Evolutionary conservation across 257 asterid species (phyloP).

Genomic region (Petunia secreta): DNA sequence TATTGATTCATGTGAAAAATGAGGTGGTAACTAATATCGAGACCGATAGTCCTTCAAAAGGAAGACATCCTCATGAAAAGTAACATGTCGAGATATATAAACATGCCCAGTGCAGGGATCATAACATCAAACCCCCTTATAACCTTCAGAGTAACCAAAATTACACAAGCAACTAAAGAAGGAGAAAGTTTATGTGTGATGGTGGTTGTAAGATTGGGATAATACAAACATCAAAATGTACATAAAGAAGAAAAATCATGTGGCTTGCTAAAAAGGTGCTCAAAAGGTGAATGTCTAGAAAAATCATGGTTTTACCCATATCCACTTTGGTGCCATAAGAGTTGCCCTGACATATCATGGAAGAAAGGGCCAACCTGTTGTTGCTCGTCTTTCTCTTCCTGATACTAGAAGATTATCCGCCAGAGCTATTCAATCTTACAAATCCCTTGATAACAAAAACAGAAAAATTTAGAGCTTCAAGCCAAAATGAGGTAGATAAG

Average conservation of each 20-base stretch:
- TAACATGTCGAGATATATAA: conserved; percentile 6
- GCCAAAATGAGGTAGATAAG: neutral
- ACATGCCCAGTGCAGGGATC: neutral
- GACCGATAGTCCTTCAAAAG: neutral
- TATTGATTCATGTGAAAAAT: no score
- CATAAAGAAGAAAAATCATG: neutral
- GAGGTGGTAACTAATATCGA: no score
- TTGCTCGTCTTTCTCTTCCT: no score
- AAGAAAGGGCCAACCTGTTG: no score
- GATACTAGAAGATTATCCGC: no score
- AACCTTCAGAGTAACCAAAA: neutral
- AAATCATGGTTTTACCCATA: no score
- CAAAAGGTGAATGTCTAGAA: neutral
- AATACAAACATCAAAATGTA: conserved; percentile 10
- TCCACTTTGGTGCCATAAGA: no score
- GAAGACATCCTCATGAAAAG: neutral
- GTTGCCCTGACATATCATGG: no score
- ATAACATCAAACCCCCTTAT: neutral
- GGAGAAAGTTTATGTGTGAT: neutral
- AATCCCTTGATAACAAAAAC: neutral
- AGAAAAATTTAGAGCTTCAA: neutral
- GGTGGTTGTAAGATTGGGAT: neutral
- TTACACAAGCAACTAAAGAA: neutral
- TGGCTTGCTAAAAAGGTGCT: no score
- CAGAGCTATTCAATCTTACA: no score